phyloP scores from a whole-genome alignment of 495 filamentous ascomycete genomes.

The Elaphomyces granulatus region DNA sequence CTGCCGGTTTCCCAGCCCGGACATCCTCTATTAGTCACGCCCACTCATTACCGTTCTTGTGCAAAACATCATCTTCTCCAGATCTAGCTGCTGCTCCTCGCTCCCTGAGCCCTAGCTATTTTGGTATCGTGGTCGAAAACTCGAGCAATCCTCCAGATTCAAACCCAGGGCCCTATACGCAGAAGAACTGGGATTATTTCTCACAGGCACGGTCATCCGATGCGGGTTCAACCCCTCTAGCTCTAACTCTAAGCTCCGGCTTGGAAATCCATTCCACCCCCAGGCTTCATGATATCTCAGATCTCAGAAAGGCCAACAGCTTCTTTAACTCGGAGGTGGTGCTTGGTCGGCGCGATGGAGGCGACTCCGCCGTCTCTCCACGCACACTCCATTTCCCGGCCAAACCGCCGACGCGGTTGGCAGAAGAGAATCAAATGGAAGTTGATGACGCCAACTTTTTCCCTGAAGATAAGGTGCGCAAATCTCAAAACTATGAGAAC shows the following conservation, averaged over 20 bases:
- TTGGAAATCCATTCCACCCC: not conserved
- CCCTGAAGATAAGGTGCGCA: no score
- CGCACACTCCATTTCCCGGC: not conserved
- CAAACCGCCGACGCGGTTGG: not conserved
- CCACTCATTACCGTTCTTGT: conserved; percentile 12
- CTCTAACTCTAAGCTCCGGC: not conserved
- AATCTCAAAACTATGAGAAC: conserved; percentile 9
- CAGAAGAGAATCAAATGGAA: not conserved
- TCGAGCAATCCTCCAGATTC: conserved; percentile 44
- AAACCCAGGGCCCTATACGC: conserved; percentile 36
- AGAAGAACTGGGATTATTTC: conserved; percentile 57
- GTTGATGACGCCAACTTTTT: no score
- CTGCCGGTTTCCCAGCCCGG: conserved; percentile 16
- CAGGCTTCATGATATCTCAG: no score
- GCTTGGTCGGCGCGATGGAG: no score
- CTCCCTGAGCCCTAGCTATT: conserved; percentile 64
- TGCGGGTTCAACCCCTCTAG: conserved; percentile 23
- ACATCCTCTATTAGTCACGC: conserved; percentile 31
- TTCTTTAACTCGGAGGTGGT: no score
- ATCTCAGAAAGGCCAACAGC: no score
- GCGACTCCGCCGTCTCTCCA: not conserved
- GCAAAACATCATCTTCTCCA: conserved; percentile 5
- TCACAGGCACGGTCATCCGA: conserved; percentile 54
- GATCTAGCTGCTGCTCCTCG: conserved; percentile 21
- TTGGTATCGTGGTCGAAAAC: conserved; percentile 54